Conservation (phyloP, 768 basidiomycete species). For the Paxillus ammoniavirescens region DNA sequence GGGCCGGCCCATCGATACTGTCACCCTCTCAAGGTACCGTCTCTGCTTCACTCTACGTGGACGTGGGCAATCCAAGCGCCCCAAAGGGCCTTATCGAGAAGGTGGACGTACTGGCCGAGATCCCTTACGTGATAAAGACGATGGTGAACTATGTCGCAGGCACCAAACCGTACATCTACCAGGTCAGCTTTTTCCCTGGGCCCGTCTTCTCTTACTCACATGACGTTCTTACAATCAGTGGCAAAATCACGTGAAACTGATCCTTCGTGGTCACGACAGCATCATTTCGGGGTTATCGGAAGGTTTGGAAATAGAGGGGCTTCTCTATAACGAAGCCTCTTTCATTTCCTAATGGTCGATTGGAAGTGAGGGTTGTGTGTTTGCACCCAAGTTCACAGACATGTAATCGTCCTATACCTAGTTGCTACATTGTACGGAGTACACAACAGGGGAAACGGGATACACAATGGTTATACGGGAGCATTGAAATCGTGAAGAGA, state of each 20-base stretch:
- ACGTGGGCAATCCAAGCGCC: slow-evolving; percentile 55
- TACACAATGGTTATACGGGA: not conserved
- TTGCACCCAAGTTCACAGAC: not conserved
- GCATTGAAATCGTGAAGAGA: not conserved
- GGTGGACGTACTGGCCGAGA: slow-evolving; percentile 93
- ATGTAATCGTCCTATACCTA: slow-evolving; percentile 10
- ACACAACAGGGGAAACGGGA: not conserved
- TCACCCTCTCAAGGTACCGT: slow-evolving; percentile 50
- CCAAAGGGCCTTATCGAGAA: slow-evolving; percentile 84
- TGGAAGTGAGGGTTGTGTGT: not conserved
- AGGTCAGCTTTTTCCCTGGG: slow-evolving; percentile 48
- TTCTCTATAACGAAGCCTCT: slow-evolving; percentile 85
- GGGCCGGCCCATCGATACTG: slow-evolving; percentile 70
- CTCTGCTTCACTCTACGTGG: slow-evolving; percentile 52
- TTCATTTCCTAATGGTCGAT: slow-evolving; percentile 62
- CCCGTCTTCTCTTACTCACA: not conserved
- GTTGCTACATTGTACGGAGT: slow-evolving; percentile 6
- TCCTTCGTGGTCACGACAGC: slow-evolving; percentile 42
- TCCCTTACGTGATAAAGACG: slow-evolving; percentile 89
- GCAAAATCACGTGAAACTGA: slow-evolving; percentile 53
- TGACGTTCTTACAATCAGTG: slow-evolving; percentile 38
- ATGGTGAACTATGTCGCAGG: slow-evolving; percentile 92
- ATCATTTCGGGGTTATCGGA: slow-evolving; percentile 40
- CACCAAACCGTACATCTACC: slow-evolving; percentile 93
- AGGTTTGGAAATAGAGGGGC: slow-evolving; percentile 56